Conservation (phyloP, 495 filamentous ascomycete genomes). For the Penicillium mononematosum region DNA sequence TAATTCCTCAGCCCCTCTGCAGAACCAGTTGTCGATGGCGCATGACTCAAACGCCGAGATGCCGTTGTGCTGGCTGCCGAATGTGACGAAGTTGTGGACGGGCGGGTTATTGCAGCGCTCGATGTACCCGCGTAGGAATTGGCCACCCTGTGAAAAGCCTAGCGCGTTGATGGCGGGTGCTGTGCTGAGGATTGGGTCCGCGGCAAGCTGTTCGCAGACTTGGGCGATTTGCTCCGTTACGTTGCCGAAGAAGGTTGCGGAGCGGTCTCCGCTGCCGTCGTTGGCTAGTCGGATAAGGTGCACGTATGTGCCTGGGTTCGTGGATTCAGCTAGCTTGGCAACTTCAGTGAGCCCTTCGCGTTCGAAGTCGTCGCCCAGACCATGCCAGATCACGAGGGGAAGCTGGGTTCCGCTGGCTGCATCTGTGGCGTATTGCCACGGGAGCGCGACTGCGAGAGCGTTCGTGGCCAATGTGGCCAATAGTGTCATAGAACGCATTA, state of each 20-base stretch:
- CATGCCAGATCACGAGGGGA: slow-evolving; percentile 94
- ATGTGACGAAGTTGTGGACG: slow-evolving; percentile 81
- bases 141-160: slow-evolving; percentile 93
- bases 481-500: slow-evolving; percentile 17
- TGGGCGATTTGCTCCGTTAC: slow-evolving; percentile 72
- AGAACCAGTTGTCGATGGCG: slow-evolving; percentile 70
- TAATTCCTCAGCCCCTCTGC: slow-evolving; percentile 70
- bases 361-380: slow-evolving; percentile 67
- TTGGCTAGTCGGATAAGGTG: slow-evolving; percentile 77
- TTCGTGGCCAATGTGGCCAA: slow-evolving; percentile 18
- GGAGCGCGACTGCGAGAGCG: slow-evolving; percentile 21
- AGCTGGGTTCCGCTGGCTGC: slow-evolving; percentile 49
- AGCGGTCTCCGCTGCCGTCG: slow-evolving; percentile 63
- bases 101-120: slow-evolving; percentile 85
- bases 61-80: slow-evolving; percentile 91
- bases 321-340: slow-evolving; percentile 62
- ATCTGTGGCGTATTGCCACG: slow-evolving; percentile 5
- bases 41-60: slow-evolving; percentile 76
- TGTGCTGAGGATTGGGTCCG: slow-evolving; percentile 74
- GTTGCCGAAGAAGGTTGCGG: slow-evolving; percentile 88
- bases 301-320: slow-evolving; percentile 79
- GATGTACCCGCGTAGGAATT: slow-evolving; percentile 91
- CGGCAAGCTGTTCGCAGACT: slow-evolving; percentile 77
- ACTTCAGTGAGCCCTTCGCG: slow-evolving; percentile 69
- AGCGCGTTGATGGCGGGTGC: slow-evolving; percentile 84